Evolutionary conservation across 2,329 filamentous ascomycete genomes (phyloP).

Genomic region (Sporothrix phasma): DNA sequence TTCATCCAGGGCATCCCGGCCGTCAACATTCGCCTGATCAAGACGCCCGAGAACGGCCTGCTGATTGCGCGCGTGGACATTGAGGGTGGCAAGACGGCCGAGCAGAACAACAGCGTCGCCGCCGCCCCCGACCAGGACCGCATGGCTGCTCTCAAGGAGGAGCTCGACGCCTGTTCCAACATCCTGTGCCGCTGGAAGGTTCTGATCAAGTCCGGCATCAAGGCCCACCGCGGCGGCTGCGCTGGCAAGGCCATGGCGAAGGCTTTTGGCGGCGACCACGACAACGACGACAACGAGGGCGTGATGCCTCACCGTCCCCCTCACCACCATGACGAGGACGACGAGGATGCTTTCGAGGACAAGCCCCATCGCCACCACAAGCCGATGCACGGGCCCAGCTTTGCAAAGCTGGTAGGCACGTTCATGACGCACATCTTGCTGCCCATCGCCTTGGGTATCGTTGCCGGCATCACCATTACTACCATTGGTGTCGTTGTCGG

Average conservation of each 20-base stretch:
- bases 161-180: conserved; percentile 32
- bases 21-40: conserved; percentile 52
- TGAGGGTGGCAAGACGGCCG: conserved; percentile 20
- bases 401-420: conserved; percentile 42
- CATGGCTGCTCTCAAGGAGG: conserved; percentile 18
- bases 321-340: conserved; percentile 20
- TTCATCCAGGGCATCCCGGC: conserved; percentile 45
- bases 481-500: conserved; percentile 57
- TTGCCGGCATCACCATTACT: conserved; percentile 57
- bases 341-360: conserved; percentile 15
- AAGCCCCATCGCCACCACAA: conserved; percentile 19
- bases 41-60: conserved; percentile 45
- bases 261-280: neutral
- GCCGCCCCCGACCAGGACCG: conserved; percentile 4
- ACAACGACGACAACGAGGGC: conserved; percentile 2
- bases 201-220: conserved; percentile 35
- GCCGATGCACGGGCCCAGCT: conserved; percentile 26
- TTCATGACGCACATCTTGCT: conserved; percentile 54
- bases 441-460: conserved; percentile 58
- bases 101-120: neutral
- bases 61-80: conserved; percentile 41
- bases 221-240: conserved; percentile 31
- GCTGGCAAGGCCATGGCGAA: conserved; percentile 20
- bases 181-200: conserved; percentile 46
- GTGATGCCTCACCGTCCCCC: neutral